phyloP scores from a whole-genome alignment of 108 stramenopile species.

The Cyclostephanos invisitatus region DNA sequence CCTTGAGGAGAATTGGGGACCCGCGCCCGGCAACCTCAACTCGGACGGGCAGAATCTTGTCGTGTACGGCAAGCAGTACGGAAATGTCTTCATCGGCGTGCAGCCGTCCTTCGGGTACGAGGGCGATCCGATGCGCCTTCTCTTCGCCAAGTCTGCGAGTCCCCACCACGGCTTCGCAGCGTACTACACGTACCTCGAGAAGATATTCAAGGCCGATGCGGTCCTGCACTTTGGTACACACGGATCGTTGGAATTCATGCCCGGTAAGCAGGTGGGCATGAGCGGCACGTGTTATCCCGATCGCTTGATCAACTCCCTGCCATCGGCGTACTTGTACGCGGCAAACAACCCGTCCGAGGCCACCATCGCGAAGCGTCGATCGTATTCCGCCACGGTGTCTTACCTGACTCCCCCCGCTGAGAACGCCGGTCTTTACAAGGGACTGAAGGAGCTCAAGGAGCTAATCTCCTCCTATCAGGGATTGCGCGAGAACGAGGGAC shows the following conservation, averaged over 20 bases:
- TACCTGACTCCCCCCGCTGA: constrained; percentile 97
- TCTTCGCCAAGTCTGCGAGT: constrained; percentile 96
- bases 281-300: constrained; percentile 97
- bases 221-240: constrained; percentile 98
- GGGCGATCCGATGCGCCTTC: constrained; percentile 92
- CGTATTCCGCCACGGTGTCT: constrained; percentile 94
- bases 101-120: constrained; percentile 97
- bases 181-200: constrained; percentile 97
- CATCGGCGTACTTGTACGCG: constrained; percentile 95
- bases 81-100: constrained; percentile 97
- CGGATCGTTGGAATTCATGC: constrained; percentile 96
- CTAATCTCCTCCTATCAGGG: constrained; percentile 95
- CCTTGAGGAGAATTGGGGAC: constrained; percentile 97
- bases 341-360: constrained; percentile 99
- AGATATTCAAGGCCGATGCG: constrained; percentile 94
- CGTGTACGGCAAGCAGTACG: constrained; percentile 94
- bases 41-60: constrained; percentile 95
- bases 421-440: constrained; percentile 98
- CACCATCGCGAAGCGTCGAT: constrained; percentile 96
- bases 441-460: constrained; percentile 95
- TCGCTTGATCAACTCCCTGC: constrained; percentile 93
- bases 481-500: constrained; percentile 91
- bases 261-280: constrained; percentile 99
- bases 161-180: constrained; percentile 98
- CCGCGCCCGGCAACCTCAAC: constrained; percentile 96